Base-by-base conservation (phyloP, 2,329 filamentous ascomycete species). In the Ceratocystis albifundus region DNA sequence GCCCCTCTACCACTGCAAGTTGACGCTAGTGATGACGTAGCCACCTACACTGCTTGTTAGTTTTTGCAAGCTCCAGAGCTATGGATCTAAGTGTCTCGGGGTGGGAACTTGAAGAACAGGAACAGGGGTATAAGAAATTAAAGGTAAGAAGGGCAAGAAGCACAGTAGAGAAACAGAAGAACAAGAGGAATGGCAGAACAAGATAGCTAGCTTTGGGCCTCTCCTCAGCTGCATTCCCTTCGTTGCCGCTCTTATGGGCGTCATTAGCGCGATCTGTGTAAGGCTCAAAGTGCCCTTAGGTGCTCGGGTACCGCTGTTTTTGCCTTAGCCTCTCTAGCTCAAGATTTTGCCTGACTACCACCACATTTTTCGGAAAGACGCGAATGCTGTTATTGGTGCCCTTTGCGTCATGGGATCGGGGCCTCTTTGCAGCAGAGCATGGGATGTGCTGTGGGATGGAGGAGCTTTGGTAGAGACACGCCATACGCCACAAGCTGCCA, bases 391-490 rank as follows among this genome's bases (percentile, higher is more conserved):
- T 6, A 32, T 59, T 59, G 53, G 53, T 59, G 53, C 28, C 53
- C 32, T 59, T 59, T 59, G 53, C 53, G 53, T 59, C 53, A 59
- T 59, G 20, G 53, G 53, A 59, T 59, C 12, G 53, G 53, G n/a
- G 53, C 25, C 53, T 59, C 53, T 59, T 59, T 10, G 25, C 53
- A 59, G 53, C 53, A 59, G 45, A 59, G 53, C 53, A 59, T 41
- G 10, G 36, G 36, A 41, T 41, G 36, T 41, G 10, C 10, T 41
- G 36, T 12, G 36, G 36, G 10, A n/a, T n/a, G n/a, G n/a, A 59
- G 7, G 17, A 17, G 53, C 28, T 32, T 59, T 59, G 53, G n/a
- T n/a, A n/a, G 53, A 59, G 28, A 59, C 53, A 59, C 10, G 53
- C 53, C 53, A 59, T 59, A 59, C 10, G 53, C 53, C 53, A 59